Evolutionary conservation across 2,329 filamentous ascomycete genomes (phyloP).

Genomic region (Monosporascus cannonballus): DNA sequence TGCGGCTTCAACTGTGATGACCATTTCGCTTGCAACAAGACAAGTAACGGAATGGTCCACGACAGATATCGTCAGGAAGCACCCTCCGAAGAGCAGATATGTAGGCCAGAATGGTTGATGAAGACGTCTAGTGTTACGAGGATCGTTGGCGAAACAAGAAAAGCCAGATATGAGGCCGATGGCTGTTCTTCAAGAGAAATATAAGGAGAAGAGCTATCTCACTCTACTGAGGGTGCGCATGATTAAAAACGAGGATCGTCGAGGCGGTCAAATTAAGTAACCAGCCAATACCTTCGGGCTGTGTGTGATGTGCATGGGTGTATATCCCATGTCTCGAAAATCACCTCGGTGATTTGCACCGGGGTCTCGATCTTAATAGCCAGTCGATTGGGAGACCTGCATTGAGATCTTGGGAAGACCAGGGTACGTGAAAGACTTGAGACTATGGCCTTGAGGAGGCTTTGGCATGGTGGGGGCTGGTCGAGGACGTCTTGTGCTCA

Average conservation of each 20-base stretch:
- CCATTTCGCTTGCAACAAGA: slow-evolving; percentile 35
- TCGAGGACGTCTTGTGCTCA: not conserved
- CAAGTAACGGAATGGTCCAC: slow-evolving; percentile 5
- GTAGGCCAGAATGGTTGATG: not conserved
- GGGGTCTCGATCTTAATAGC: slow-evolving; percentile 23
- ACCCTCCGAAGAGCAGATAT: not conserved
- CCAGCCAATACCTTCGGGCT: slow-evolving; percentile 2
- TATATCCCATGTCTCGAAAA: slow-evolving; percentile 1
- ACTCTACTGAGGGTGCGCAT: not conserved
- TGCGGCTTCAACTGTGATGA: slow-evolving; percentile 40
- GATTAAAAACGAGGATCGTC: not conserved
- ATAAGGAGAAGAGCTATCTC: not conserved
- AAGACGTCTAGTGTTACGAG: not conserved
- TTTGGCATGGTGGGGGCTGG: slow-evolving; percentile 1
- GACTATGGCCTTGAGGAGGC: slow-evolving; percentile 6
- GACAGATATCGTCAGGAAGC: not conserved
- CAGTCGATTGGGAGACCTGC: slow-evolving; percentile 23
- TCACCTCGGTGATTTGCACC: slow-evolving; percentile 18
- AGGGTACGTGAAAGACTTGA: slow-evolving; percentile 8
- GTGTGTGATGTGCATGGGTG: slow-evolving; percentile 16
- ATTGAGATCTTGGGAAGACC: slow-evolving; percentile 19
- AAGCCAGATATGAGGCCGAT: not conserved
- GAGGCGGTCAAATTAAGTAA: not conserved
- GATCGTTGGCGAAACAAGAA: not conserved
- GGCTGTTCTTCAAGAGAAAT: not conserved